Evolutionary conservation across 2,329 filamentous ascomycete genomes (phyloP), one percentile per base, ranked within the genome.

Genomic region (Pseudogymnoascus sp.): DNA sequence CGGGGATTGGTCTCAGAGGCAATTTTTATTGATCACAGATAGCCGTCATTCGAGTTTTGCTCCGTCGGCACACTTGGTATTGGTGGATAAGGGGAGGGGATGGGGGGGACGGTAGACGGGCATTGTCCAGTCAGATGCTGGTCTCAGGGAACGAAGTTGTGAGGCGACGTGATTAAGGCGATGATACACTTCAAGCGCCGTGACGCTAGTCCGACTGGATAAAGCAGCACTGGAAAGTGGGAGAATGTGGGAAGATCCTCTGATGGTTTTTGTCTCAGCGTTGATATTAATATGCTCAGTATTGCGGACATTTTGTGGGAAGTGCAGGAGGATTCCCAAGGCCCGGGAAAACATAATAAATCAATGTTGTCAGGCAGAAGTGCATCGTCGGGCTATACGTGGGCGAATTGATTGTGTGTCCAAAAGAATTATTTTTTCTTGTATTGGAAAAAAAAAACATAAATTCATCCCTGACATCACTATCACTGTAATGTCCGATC

Each of bases 361-460:
- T 34, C 28, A 34, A 57, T 34, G 30, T 58, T 35, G 73, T 77
- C 73, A 75, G 75, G 75, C 75, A 77, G 73, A 74, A 72, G 71
- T 76, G 75, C 75, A 76, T 60, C 18, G 71, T 68, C 71, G 67
- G 63, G 71, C 74, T 71, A 23, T 60, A 30, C 39, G 59, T 60
- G 77, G 78, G 45, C 79, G 77, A n/a, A n/a, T n/a, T n/a, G n/a
- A 65, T 61, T 61, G 66, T 64, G 68, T 63, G 66, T 63, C 64
- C 56, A 59, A 59, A 57, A 59, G 21, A 59, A 21, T 58, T 33
- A 60, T 58, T 59, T 61, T 60, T 60, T 61, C n/a, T n/a, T n/a
- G n/a, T 59, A 12, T 59, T 38, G n/a, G 9, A 21, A 41, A 13
- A 48, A 15, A 30, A 30, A 18, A 52, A 30, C 21, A 48, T 30